Percentiles rank a stretch among this genome's conserved stretches.
phyloP scores from a whole-genome alignment of 2,329 filamentous ascomycete genomes.

The Akanthomyces uredinophilus region DNA sequence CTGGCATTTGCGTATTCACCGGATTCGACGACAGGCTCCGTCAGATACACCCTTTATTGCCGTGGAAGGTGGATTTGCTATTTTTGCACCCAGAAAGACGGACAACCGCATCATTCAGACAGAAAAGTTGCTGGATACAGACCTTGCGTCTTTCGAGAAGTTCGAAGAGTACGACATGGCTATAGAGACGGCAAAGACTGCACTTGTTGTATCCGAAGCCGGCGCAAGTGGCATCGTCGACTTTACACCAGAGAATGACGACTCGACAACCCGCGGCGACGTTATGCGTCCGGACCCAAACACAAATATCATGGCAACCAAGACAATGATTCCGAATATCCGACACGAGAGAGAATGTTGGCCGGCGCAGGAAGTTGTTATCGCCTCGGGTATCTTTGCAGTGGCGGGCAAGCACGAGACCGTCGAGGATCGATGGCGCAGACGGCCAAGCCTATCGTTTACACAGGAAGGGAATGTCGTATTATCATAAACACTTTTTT shows the following conservation, averaged over 20 bases:
- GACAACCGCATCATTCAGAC: conserved; percentile 9
- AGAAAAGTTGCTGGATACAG: neutral
- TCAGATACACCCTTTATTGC: conserved; percentile 8
- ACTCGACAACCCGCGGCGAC: neutral
- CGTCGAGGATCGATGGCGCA: neutral
- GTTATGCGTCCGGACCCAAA: conserved; percentile 24
- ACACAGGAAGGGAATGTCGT: neutral
- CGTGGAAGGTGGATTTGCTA: conserved; percentile 23
- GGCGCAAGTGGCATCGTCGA: conserved; percentile 17
- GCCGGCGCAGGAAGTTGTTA: neutral
- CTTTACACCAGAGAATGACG: conserved; percentile 1
- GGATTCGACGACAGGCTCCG: conserved; percentile 1
- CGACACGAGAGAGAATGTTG: neutral
- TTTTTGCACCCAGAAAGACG: conserved; percentile 1
- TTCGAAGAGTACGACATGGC: neutral
- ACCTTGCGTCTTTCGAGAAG: neutral
- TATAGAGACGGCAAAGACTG: conserved; percentile 3
- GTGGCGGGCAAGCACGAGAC: neutral
- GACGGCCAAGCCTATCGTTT: neutral
- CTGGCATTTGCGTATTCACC: conserved; percentile 28
- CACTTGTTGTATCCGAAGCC: conserved; percentile 14
- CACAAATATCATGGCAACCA: conserved; percentile 21
- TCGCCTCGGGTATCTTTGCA: conserved; percentile 3
- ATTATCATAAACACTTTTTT: neutral
- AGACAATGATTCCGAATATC: conserved; percentile 21